Base-by-base conservation (phyloP, 495 filamentous ascomycete genomes). In the Annulohypoxylon moriforme region DNA sequence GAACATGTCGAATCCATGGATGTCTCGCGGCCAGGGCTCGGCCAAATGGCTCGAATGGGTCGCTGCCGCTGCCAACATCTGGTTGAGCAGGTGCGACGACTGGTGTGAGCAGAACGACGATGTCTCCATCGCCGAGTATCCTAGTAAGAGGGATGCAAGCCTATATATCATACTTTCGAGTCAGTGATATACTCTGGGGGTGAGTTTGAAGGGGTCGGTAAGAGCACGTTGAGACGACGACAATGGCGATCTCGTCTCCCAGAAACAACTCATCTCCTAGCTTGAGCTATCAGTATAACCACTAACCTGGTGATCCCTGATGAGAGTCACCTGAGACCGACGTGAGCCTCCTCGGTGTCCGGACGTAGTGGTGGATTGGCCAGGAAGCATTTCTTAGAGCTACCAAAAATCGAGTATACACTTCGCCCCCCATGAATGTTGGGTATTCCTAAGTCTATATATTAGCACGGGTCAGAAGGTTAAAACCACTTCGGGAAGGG, bases 21-120 rank as follows among this genome's bases (percentile, higher is more conserved):
- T 89, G 87, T 58, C 82, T 79, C 22, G 62, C 77, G 4, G 87
- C 86, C 67, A 90, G 75, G 13, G 86, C 83, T 57, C 81, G 82
- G 29, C 88, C 88, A 57, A 90, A 77, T 25, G 85, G 83, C 68
- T 90, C 88, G 62, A 90, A 90, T 22, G 88, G 88, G 72, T 90
- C 88, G 55, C 77, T 78, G 58, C 73, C 55, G 49, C 76, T 62
- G 9, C 58, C 16, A 20, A 60, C 56, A 53, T 75, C 76, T 55
- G 79, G 69, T 33, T 82, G 76, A 44, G 82, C 79, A 44, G 84
- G 85, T 11, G 79, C 76, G 44, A 89, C 84, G 13, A 85, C 87
- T 27, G 88, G 88, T 11, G 88, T 89, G n/a, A 90, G 78, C 20
- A 90, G 86, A 34, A 89, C 76, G 40, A 90, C 76, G 38, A 86